phyloP scores from a whole-genome alignment of 805 yeast genomes.

The Candida morakotiae region DNA sequence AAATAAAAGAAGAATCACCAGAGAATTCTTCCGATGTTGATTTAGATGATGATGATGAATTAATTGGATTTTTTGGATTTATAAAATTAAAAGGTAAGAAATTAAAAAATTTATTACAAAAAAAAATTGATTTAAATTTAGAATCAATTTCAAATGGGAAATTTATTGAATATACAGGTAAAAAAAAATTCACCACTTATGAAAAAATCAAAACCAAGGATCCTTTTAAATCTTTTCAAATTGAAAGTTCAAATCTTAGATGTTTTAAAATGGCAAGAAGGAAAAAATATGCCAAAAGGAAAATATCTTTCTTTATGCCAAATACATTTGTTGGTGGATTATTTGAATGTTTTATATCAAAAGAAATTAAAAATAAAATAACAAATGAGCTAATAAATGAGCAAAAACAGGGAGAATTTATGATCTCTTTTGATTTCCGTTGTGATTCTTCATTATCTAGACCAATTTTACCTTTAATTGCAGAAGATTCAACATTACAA shows the following conservation, averaged over 20 bases:
- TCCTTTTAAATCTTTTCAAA: slow-evolving; percentile 18
- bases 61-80: slow-evolving; percentile 4
- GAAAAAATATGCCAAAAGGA: slow-evolving; percentile 45
- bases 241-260: slow-evolving; percentile 25
- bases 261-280: slow-evolving; percentile 59
- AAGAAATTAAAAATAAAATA: slow-evolving; percentile 19
- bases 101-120: slow-evolving; percentile 5
- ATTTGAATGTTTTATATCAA: slow-evolving; percentile 44
- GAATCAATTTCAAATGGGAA: slow-evolving; percentile 15
- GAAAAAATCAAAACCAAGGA: slow-evolving; percentile 14
- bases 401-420: no score
- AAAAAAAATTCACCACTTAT: slow-evolving; percentile 12
- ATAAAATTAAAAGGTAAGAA: slow-evolving; percentile 3
- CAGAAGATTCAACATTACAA: slow-evolving; percentile 48
- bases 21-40: no score
- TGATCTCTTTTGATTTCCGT: slow-evolving; percentile 20
- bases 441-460: slow-evolving; percentile 33
- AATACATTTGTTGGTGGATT: slow-evolving; percentile 62
- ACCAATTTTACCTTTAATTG: slow-evolving; percentile 56
- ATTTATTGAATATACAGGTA: slow-evolving; percentile 20
- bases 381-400: slow-evolving; percentile 12
- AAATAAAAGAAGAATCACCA: slow-evolving; percentile 10
- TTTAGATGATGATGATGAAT: slow-evolving; percentile 4
- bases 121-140: slow-evolving; percentile 15
- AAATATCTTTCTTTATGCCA: slow-evolving; percentile 48